Conservation (phyloP, 306 rosid genomes). For the Cucurbita maxima region DNA sequence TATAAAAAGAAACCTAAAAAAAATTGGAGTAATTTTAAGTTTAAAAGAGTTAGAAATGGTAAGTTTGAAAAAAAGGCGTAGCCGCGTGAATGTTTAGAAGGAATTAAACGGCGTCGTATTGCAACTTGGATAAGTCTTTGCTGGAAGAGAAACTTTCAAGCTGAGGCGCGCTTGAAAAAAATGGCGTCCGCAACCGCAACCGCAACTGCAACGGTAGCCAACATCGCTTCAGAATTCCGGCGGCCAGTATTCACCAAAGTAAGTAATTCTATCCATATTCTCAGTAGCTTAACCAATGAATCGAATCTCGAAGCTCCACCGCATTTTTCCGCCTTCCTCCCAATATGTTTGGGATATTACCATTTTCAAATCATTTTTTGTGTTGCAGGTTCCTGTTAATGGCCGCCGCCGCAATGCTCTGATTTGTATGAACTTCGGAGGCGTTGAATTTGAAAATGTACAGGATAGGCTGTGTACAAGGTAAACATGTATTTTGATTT, state of each 20-base stretch:
- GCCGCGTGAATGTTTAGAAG: neutral
- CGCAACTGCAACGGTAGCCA: neutral
- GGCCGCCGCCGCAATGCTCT: constrained; percentile 3
- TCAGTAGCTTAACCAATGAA: neutral
- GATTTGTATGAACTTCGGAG: constrained; percentile 1
- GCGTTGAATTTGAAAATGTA: constrained; percentile 2
- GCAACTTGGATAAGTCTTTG: neutral
- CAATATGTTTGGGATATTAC: neutral
- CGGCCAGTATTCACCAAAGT: neutral
- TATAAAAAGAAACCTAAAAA: no score
- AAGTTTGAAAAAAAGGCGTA: no score
- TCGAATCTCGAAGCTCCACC: neutral
- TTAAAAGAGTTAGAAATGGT: no score
- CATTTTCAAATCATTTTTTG: neutral
- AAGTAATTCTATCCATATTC: neutral
- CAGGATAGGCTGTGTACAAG: constrained; percentile 12
- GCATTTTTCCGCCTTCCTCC: neutral
- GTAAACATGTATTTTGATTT: constrained; percentile 1
- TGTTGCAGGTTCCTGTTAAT: constrained; percentile 10
- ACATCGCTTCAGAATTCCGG: neutral
- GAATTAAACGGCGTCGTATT: neutral
- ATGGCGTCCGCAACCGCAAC: constrained; percentile 7
- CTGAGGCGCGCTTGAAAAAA: neutral
- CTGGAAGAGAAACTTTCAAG: neutral
- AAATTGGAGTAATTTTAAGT: no score